These are phyloP conservation scores for Pholiota microspora DNA, from an alignment of 768 basidiomycete species.

Conservation along the genomic window DNA sequence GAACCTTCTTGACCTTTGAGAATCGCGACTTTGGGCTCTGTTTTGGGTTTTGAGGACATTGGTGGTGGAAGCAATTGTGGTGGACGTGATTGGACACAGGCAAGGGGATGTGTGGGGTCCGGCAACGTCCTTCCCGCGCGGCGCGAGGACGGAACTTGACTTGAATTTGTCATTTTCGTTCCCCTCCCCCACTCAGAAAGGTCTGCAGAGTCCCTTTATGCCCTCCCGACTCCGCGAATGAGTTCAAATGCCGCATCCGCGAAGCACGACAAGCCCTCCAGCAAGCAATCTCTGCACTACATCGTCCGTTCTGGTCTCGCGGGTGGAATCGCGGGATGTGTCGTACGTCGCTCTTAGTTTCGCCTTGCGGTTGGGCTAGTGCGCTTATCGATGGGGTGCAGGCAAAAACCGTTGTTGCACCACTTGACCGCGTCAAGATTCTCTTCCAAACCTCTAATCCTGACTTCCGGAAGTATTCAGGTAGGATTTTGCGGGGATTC, in stretches of 20 bases:
- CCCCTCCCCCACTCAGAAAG: conserved; percentile 1
- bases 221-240: conserved; percentile 45
- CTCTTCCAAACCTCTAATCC: conserved; percentile 97
- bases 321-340: conserved; percentile 91
- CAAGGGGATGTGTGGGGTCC: not conserved
- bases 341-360: conserved; percentile 55
- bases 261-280: conserved; percentile 52
- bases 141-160: conserved; percentile 1
- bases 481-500: conserved; percentile 40
- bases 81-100: not conserved
- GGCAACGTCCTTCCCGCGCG: not conserved
- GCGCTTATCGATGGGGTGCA: conserved; percentile 29
- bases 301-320: conserved; percentile 84
- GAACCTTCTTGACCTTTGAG: conserved; percentile 77
- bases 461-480: conserved; percentile 91
- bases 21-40: conserved; percentile 48
- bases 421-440: conserved; percentile 97
- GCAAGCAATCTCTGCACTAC: conserved; percentile 57
- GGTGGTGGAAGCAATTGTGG: conserved; percentile 20
- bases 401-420: conserved; percentile 95
- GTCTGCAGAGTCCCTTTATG: conserved; percentile 29
- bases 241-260: conserved; percentile 53
- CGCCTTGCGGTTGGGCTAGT: conserved; percentile 7
- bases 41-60: conserved; percentile 52
- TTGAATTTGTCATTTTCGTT: conserved; percentile 12